Conservation (phyloP, 176 grass and related monocot genomes). For the Phyllostachys edulis region DNA sequence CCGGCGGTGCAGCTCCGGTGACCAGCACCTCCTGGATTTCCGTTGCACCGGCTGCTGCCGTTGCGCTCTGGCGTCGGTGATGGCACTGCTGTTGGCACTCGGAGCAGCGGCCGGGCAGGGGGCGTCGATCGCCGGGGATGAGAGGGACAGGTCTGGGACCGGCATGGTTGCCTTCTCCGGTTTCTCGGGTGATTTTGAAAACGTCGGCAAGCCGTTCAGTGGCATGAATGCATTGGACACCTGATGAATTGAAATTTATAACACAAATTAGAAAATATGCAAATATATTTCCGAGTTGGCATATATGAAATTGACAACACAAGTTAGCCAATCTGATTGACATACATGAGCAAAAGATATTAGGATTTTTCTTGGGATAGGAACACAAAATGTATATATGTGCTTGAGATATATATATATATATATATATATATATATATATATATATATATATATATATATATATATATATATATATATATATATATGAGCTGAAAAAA, state of each 20-base stretch:
- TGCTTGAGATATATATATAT: background rate
- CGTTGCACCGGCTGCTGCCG: constrained; percentile 44
- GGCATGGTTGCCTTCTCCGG: constrained; percentile 1
- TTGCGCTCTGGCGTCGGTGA: constrained; percentile 17
- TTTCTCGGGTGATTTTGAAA: constrained; percentile 1
- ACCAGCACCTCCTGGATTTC: constrained; percentile 86
- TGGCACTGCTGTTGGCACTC: constrained; percentile 37
- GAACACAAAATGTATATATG: background rate
- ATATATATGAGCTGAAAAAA: background rate
- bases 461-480: too few relatives aligned
- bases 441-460: too few relatives aligned
- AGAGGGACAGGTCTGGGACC: constrained; percentile 53
- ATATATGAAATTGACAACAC: background rate
- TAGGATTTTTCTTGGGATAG: background rate
- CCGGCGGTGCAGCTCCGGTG: constrained; percentile 74
- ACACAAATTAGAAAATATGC: background rate
- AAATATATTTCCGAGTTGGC: background rate
- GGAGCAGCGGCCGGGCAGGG: constrained; percentile 16
- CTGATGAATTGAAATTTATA: constrained; percentile 21
- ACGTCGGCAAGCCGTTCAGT: background rate
- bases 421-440: too few relatives aligned
- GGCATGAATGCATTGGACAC: constrained; percentile 28
- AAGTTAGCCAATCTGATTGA: background rate
- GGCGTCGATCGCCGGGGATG: constrained; percentile 25
- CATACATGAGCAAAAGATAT: background rate